phyloP scores from a whole-genome alignment of 2,329 filamentous ascomycete genomes.

The Apiospora rasikravindrae region DNA sequence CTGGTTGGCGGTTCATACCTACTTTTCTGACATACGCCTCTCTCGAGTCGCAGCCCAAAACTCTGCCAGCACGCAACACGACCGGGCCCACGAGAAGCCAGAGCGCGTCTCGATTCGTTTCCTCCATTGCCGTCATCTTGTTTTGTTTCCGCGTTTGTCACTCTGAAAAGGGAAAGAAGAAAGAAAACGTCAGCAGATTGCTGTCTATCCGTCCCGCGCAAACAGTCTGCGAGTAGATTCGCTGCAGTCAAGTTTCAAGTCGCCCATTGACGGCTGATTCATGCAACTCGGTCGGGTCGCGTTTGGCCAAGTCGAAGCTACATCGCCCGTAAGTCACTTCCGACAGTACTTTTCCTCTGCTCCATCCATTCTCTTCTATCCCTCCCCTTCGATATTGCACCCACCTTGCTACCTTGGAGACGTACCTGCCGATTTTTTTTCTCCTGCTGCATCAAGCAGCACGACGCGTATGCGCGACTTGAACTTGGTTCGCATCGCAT shows the following conservation, averaged over 20 bases:
- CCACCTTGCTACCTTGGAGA: constrained; percentile 2
- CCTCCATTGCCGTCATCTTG: neutral
- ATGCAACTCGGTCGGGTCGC: constrained; percentile 27
- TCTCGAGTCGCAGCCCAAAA: neutral
- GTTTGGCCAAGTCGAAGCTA: constrained; percentile 34
- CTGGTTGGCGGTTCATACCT: constrained; percentile 4
- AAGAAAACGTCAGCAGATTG: neutral
- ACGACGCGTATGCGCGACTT: constrained; percentile 13
- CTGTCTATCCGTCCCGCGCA: neutral
- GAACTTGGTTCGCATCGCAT: neutral
- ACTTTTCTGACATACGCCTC: neutral
- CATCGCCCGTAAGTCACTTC: constrained; percentile 44
- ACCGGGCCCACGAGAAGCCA: neutral
- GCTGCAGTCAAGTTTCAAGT: constrained; percentile 16
- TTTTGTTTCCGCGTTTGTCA: constrained; percentile 10
- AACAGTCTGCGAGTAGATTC: constrained; percentile 13
- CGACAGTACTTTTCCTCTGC: constrained; percentile 22
- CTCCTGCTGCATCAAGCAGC: constrained; percentile 3
- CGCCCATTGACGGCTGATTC: constrained; percentile 23
- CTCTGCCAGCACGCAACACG: neutral
- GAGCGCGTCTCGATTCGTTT: constrained; percentile 7
- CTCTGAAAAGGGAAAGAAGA: neutral
- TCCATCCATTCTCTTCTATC: constrained; percentile 27
- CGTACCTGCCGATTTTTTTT: neutral
- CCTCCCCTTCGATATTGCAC: constrained; percentile 23